Evolutionary conservation across 169 alveolate species (phyloP).

Genomic region (Plasmodium inui): DNA sequence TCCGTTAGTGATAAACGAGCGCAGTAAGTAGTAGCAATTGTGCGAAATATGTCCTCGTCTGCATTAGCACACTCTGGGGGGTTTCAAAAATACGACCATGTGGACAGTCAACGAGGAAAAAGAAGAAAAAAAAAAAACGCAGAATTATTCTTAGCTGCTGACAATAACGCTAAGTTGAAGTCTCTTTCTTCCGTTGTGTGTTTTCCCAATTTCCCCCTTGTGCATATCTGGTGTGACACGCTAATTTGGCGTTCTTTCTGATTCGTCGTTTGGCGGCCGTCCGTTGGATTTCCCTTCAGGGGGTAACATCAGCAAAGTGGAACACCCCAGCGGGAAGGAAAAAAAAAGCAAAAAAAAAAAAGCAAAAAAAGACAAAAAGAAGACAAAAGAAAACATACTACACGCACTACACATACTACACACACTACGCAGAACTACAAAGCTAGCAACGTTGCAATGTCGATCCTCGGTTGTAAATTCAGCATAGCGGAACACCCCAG

Average conservation of each 20-base stretch:
- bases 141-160: constrained; percentile 33
- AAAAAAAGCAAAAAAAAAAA: no score
- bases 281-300: not conserved
- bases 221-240: not conserved
- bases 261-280: not conserved
- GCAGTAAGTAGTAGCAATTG: not conserved
- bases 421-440: constrained; percentile 6
- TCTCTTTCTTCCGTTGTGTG: constrained; percentile 19
- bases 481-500: not conserved
- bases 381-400: not conserved
- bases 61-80: constrained; percentile 13
- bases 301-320: not conserved
- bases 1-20: not conserved
- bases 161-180: not conserved
- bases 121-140: constrained; percentile 3
- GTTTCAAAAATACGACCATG: not conserved
- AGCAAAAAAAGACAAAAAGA: not conserved
- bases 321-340: not conserved
- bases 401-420: not conserved
- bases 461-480: not conserved
- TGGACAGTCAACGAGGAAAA: constrained; percentile 7
- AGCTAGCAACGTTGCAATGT: not conserved
- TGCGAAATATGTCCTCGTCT: not conserved
- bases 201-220: not conserved
- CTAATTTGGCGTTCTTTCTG: not conserved